Percentiles rank a stretch among this genome's conserved stretches.
Evolutionary conservation across 768 basidiomycete species (phyloP).

Genomic region (Dendrothele bispora): DNA sequence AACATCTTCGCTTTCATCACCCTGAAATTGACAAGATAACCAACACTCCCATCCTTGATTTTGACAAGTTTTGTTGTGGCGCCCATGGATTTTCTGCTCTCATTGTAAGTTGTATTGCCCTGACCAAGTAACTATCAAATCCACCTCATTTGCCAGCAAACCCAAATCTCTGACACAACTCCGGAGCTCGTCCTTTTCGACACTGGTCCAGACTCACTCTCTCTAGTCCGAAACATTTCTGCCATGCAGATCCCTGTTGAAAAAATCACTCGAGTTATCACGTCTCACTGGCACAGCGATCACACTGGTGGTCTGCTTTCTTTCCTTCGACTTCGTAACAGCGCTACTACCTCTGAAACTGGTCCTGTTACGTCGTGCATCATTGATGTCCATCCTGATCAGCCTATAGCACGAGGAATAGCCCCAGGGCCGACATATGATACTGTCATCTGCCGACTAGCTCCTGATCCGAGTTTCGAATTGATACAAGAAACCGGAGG

Average conservation of each 20-base stretch:
- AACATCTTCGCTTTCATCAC: constrained; percentile 55
- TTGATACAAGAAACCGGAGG: constrained; percentile 59
- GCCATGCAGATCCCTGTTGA: constrained; percentile 57
- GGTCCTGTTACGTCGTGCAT: constrained; percentile 32
- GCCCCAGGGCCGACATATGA: constrained; percentile 60
- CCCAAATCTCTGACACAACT: constrained; percentile 43
- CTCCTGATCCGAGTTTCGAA: constrained; percentile 71
- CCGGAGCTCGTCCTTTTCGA: constrained; percentile 72
- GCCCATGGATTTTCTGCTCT: constrained; percentile 86
- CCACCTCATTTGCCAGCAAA: constrained; percentile 43
- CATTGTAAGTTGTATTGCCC: constrained; percentile 47
- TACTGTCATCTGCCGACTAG: constrained; percentile 58
- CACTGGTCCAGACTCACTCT: constrained; percentile 76
- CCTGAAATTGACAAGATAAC: constrained; percentile 38
- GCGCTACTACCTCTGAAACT: constrained; percentile 4
- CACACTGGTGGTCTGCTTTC: constrained; percentile 75
- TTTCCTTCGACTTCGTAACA: constrained; percentile 49
- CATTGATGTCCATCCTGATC: constrained; percentile 77
- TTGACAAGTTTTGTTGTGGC: constrained; percentile 74
- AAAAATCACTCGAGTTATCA: constrained; percentile 59
- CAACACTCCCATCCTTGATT: constrained; percentile 65
- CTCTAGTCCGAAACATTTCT: constrained; percentile 70
- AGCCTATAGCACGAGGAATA: constrained; percentile 74
- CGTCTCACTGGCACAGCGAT: constrained; percentile 82
- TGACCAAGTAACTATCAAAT: not conserved